These are phyloP conservation scores for Populus alba DNA, from an alignment of 345 rosid genomes.

Conservation along the genomic window DNA sequence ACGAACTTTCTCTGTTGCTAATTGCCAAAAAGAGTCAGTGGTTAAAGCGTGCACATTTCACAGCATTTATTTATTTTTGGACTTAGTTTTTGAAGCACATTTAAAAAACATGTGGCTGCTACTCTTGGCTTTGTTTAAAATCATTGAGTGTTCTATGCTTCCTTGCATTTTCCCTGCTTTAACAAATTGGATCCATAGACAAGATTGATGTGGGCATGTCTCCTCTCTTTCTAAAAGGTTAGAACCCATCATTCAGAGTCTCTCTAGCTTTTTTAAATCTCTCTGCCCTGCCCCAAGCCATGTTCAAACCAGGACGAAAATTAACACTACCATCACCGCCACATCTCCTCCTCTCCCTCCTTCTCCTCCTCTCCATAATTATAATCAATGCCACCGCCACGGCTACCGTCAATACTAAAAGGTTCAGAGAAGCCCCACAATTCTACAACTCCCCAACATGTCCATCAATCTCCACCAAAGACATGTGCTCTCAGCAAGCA, in stretches of 20 bases:
- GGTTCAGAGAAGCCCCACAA: slow-evolving; percentile 33
- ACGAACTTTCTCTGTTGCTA: too few species aligned
- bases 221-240: neutral
- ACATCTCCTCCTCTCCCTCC: neutral
- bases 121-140: neutral
- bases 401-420: neutral
- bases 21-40: neutral
- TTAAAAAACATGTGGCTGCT: neutral
- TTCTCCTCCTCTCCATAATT: slow-evolving; percentile 1
- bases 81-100: neutral
- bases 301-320: neutral
- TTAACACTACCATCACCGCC: neutral
- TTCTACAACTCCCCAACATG: slow-evolving; percentile 28
- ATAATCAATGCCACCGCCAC: neutral
- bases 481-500: slow-evolving; percentile 13
- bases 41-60: neutral
- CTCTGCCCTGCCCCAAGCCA: neutral
- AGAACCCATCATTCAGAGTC: neutral
- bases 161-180: neutral
- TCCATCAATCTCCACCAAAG: slow-evolving; percentile 6
- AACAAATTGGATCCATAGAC: neutral
- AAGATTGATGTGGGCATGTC: neutral
- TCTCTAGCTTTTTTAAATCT: neutral
- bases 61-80: neutral
- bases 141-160: neutral